Conservation (phyloP, 768 basidiomycete genomes). For the Amanita muscaria region DNA sequence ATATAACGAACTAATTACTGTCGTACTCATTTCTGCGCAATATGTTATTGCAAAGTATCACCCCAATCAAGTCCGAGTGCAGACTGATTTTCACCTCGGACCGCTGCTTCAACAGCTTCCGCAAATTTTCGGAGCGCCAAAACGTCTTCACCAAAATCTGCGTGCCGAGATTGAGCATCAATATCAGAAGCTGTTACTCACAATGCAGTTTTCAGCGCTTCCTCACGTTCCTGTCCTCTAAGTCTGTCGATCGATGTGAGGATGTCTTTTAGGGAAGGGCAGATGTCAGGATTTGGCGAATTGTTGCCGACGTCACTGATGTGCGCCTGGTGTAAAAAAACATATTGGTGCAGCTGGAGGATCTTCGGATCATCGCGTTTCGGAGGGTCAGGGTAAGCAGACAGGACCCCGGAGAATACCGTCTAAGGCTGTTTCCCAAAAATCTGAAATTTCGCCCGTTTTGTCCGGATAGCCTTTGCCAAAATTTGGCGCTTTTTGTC, state of each 20-base stretch:
- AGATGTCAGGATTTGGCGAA: constrained; percentile 46
- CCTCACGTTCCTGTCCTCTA: constrained; percentile 57
- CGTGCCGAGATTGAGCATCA: constrained; percentile 18
- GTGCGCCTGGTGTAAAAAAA: too few relatives aligned
- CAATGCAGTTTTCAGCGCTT: constrained; percentile 54
- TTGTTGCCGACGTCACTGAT: constrained; percentile 60
- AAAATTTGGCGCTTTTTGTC: too few relatives aligned
- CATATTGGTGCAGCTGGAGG: constrained; percentile 64
- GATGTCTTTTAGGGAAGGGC: constrained; percentile 42
- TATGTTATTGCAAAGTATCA: constrained; percentile 13
- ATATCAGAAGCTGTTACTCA: constrained; percentile 46
- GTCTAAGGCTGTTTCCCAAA: too few relatives aligned
- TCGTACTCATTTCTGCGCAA: too few relatives aligned
- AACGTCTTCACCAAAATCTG: constrained; percentile 40
- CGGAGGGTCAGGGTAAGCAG: constrained; percentile 78
- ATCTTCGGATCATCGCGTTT: constrained; percentile 80
- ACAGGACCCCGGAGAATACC: too few relatives aligned
- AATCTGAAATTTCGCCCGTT: too few relatives aligned
- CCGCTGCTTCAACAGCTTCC: constrained; percentile 58
- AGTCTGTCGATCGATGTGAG: constrained; percentile 53
- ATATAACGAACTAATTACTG: too few relatives aligned
- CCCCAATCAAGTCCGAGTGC: constrained; percentile 64
- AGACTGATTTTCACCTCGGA: constrained; percentile 43
- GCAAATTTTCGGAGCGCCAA: constrained; percentile 48
- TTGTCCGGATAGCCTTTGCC: too few relatives aligned